Base-by-base conservation (phyloP, 495 filamentous ascomycete species). In the Beverwykella pulmonaria region DNA sequence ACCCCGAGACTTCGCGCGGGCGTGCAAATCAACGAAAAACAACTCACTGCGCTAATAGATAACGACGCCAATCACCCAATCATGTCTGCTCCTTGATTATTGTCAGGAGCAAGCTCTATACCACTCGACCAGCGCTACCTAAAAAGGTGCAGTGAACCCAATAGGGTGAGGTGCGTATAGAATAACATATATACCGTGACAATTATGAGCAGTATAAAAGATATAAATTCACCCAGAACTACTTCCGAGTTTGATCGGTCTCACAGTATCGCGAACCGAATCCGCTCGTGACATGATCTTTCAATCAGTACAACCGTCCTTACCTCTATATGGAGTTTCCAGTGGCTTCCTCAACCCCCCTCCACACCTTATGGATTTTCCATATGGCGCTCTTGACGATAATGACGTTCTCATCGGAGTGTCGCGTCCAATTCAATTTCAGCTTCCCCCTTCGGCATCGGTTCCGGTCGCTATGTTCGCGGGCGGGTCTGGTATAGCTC, bases 401-500 rank as follows among this genome's bases (percentile, higher is more conserved):
- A 75, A 80, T 39, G 73, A 78, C 47, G 73, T 82, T 14, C 70
- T 82, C 10, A 75, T 83, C 47, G 81, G 80, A 12, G 75, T 83
- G 8, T 82, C 80, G 17, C 74, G 79, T 7, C 81, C 81, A 8
- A 68, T 82, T 26, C 79, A 80, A 61, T 83, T 83, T 68, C 81
- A 82, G 56, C 73, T 82, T 12, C 81, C 81, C 1, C 69, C 80
- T 3, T 79, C 78, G 25, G 66, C 75, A 1, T 78, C 79, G 19
- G 80, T 79, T 0, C 80, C 81, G 0, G 79, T 81, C 30, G 81
- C 78, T 1, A 82, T 80, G 67, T 83, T 83, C 60, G 80, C 80
- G 22, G 81, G 81, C 23, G 81, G 81, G 1, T 80, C 79, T 39
- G 81, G 81, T 15, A 82, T 83, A 48, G 81, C 81, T 1, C 81